Base-by-base conservation (phyloP, 345 rosid genomes). In the Acer campestre region DNA sequence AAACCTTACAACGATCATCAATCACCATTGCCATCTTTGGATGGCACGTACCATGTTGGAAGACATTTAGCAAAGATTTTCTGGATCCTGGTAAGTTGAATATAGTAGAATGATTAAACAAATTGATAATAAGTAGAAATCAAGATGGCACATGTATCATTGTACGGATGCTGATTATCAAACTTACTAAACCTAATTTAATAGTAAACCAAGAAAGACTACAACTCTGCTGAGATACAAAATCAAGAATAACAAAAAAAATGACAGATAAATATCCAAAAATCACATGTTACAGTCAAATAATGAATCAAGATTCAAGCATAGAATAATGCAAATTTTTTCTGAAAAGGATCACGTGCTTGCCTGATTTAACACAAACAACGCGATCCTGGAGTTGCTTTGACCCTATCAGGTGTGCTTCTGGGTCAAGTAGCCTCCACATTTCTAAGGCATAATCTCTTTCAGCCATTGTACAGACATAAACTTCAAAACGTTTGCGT, bases 381-480 rank as follows among this genome's bases (percentile, higher is more conserved):
- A 97, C 90, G 49, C 98, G 94, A 78, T 97, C 87, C 75, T 46
- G 80, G 62, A 92, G 98, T 82, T 97, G 91, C 80, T 85, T 92
- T 77, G 90, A 81, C 79, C 82, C 84, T 75, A 97, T 97, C 73
- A 97, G 78, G 79, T 88, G 93, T 40, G 93, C 86, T 81, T 86
- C 98, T 2, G 98, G 98, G 81, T 94, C 99, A 86, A 94, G 98
- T 81, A 94, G 95, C 88, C 99, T 91, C 99, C 99, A 94, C 89
- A 97, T 97, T 86, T 97, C 99, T 55, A 97, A 88, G 74, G 99
- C 99, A 91, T 94, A 97, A 85, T 97, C 98, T 80, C 98, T 88
- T 88, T 97, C 99, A 74, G 99, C 99, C 99, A 97, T 97, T 10
- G 99, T 97, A 81, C 99, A 97, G 70, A 97, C 99, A 83, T 94